These are phyloP conservation scores for Euphorbia celastroides DNA, from an alignment of 441 rosid genomes.

Conservation along the genomic window DNA sequence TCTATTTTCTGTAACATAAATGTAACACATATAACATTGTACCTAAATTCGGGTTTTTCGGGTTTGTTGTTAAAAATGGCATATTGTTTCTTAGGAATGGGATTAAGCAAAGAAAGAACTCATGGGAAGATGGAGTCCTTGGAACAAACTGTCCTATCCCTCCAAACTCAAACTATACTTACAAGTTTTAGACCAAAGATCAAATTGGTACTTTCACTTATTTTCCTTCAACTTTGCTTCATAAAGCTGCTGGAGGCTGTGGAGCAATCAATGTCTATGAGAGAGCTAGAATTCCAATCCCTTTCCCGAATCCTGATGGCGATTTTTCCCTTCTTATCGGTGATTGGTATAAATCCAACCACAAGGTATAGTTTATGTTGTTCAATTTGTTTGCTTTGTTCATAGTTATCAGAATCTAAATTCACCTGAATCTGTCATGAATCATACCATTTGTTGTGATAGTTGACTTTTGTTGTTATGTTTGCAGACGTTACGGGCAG, in stretches of 20 bases:
- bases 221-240: constrained; percentile 76
- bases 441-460: not conserved
- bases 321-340: constrained; percentile 81
- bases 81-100: constrained; percentile 98
- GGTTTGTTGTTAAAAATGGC: too few species aligned
- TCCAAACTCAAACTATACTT: constrained; percentile 79
- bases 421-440: too few species aligned
- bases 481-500: constrained; percentile 45
- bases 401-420: too few species aligned
- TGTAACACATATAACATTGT: too few species aligned
- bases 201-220: constrained; percentile 81
- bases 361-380: constrained; percentile 35
- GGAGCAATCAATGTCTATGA: constrained; percentile 64
- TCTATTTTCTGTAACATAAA: too few species aligned
- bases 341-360: constrained; percentile 81
- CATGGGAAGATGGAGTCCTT: constrained; percentile 94
- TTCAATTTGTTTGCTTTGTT: not conserved
- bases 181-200: constrained; percentile 83
- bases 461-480: not conserved
- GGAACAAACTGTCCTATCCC: constrained; percentile 93
- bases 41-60: too few species aligned
- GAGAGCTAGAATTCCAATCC: constrained; percentile 69
- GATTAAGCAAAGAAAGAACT: constrained; percentile 89
- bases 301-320: constrained; percentile 57
- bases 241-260: constrained; percentile 87